These are phyloP conservation scores for Jackrogersella multiformis DNA, from an alignment of 495 filamentous ascomycete species.

Conservation along the genomic window DNA sequence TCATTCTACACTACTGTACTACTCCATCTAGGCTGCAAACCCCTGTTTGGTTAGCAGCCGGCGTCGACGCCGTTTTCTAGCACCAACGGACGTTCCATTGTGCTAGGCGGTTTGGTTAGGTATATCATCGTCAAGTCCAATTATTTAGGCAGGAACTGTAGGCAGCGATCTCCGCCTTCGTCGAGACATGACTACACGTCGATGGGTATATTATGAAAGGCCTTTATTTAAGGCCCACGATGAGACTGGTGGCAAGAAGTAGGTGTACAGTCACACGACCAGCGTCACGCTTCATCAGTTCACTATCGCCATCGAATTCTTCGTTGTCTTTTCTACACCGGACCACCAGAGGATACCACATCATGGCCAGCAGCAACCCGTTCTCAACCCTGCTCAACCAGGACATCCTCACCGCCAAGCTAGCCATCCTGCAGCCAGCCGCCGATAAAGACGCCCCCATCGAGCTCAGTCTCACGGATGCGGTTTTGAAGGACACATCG, in stretches of 20 bases:
- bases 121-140: neutral
- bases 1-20: no score
- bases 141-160: neutral
- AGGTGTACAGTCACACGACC: neutral
- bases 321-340: neutral
- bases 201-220: conserved; percentile 14
- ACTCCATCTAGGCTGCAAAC: conserved; percentile 6
- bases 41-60: neutral
- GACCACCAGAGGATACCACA: neutral
- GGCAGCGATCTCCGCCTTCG: conserved; percentile 14
- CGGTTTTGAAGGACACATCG: conserved; percentile 25
- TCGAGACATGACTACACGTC: neutral
- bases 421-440: conserved; percentile 38
- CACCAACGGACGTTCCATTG: neutral
- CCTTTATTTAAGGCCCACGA: neutral
- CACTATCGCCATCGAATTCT: neutral
- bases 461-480: conserved; percentile 31
- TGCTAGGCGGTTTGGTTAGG: neutral
- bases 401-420: conserved; percentile 1
- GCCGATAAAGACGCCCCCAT: conserved; percentile 29
- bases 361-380: conserved; percentile 24
- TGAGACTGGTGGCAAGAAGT: neutral
- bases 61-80: neutral
- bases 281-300: neutral
- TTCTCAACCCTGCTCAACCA: conserved; percentile 18